Base-by-base conservation (phyloP, 2,329 filamentous ascomycete genomes). In the Lecanoromycetidae sp. region DNA sequence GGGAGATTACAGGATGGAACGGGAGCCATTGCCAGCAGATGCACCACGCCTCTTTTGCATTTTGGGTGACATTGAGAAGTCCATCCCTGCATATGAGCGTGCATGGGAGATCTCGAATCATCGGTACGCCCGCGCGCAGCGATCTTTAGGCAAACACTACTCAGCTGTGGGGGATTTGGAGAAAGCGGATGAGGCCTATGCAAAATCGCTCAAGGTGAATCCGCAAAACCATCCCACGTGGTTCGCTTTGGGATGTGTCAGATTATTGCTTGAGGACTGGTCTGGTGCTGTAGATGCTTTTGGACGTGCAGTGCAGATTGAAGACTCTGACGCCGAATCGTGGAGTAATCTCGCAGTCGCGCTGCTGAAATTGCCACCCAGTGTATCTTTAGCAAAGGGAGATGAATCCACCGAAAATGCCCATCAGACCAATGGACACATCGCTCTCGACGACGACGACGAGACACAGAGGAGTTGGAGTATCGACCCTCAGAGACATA, bases 261-360 rank as follows among this genome's bases (percentile, higher is more conserved):
- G 82, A 54, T 74, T 98, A 17, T 80, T 90, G 42, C 71, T 93
- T 0, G 77, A 78, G 8, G 72, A 80, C 32, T 96, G 84, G 67
- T 71, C 80, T 17, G 82, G 83, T 17, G 90, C 91, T 0, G 80
- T 85, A 1, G 80, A 90, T 55, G 82, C 87, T 0, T 98, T 93
- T 63, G 79, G 80, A 7, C 76, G 87, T 19, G 82, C 83, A 7
- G 88, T 98, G 9, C 80, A 84, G 55, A 74, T 85, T 9, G 91
- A 94, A 39, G 88, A 93, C 22, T 80, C 82, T 44, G 88, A 95
- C 59, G 90, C 88, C 0, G 80, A 94, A 59, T 87, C 86, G 0
- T 98, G 91, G 87, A 93, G 84, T 57, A 98, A 98, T 60, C 74
- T 98, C 19, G 91, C 88, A 0, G 87, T 84, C 2, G 82, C 90